Conservation (phyloP, 78 protist species). For the Corallochytrium limacisporum region DNA sequence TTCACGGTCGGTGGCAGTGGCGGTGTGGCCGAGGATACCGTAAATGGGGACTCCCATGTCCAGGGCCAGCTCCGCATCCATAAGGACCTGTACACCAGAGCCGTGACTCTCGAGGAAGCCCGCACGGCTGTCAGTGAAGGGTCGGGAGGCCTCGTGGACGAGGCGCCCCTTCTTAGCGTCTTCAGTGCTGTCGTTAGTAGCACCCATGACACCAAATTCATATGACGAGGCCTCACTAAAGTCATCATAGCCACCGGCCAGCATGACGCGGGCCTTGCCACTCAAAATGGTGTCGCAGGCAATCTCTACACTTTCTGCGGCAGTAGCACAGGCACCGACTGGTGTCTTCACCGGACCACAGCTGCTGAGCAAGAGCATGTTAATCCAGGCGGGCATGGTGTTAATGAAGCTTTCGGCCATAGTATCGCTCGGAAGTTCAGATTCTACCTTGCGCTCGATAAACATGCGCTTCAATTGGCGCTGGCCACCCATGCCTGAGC, state of each 20-base stretch:
- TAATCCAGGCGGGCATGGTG: constrained; percentile 54
- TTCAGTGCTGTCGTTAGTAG: constrained; percentile 18
- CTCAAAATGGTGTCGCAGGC: constrained; percentile 28
- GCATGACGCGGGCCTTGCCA: constrained; percentile 39
- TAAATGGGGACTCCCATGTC: constrained; percentile 50
- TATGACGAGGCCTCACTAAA: neutral
- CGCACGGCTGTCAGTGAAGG: constrained; percentile 28
- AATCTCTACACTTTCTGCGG: constrained; percentile 47
- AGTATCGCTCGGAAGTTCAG: constrained; percentile 18
- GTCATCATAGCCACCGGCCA: constrained; percentile 49
- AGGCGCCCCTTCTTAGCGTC: constrained; percentile 24
- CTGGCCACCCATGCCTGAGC: constrained; percentile 57
- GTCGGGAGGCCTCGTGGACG: constrained; percentile 38
- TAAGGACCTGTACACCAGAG: constrained; percentile 36
- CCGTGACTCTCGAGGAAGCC: constrained; percentile 56
- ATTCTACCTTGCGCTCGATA: constrained; percentile 26
- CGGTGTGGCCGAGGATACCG: constrained; percentile 35
- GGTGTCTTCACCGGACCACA: constrained; percentile 59
- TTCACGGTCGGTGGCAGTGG: constrained; percentile 56
- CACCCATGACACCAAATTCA: constrained; percentile 50
- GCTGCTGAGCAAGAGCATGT: constrained; percentile 39
- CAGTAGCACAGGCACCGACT: constrained; percentile 67
- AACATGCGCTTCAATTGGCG: neutral
- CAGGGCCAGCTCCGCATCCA: constrained; percentile 34
- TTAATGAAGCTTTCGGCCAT: constrained; percentile 49